Base-by-base conservation (phyloP, 2,329 filamentous ascomycete species). In the Alternaria sp. region DNA sequence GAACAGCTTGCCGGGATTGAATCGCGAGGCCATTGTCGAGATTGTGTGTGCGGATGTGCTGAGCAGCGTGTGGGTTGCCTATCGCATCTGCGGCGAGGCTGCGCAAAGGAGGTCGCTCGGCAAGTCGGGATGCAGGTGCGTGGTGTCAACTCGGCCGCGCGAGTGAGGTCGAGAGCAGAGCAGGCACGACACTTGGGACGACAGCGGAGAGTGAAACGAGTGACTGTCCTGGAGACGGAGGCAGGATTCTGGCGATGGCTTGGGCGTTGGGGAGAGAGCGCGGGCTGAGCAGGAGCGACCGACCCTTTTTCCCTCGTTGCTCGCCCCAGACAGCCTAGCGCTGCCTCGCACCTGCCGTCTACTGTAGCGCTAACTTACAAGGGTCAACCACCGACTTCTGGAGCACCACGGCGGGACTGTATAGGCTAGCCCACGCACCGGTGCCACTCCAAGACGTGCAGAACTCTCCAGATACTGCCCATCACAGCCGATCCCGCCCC, bases 1-100 rank as follows among this genome's bases (percentile, higher is more conserved):
- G 68, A 84, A 79, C 67, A 84, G 74, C 65, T 82, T 82, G 64
- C 82, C 75, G 23, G 83, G 82, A 64, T 84, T 83, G 68, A 80
- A 80, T 67, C 83, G 77, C 66, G 74, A 73, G 58, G 75, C 74
- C 75, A 78, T 78, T 72, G 66, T 65, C 61, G 69, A 46, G 59
- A 58, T 47, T 60, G 55, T 44, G 60, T 41, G 56, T 50, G 54
- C 63, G 56, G 53, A 57, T 54, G 64, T 66, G 66, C 58, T 56
- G 51, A 56, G 59, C 64, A 69, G 68, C 55, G 60, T 65, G 60
- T 62, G 63, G 58, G 67, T 59, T 69, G 71, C 67, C 72, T 72
- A 75, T 72, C 71, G 71, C 75, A 76, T 78, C 71, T 74, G 74
- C 70, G 69, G 74, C 72, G 65, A 63, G 63, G 55, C 55, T 58